These are phyloP conservation scores for Verticillium alfalfae DNA, from an alignment of 2,329 filamentous ascomycete species.

Conservation along the genomic window DNA sequence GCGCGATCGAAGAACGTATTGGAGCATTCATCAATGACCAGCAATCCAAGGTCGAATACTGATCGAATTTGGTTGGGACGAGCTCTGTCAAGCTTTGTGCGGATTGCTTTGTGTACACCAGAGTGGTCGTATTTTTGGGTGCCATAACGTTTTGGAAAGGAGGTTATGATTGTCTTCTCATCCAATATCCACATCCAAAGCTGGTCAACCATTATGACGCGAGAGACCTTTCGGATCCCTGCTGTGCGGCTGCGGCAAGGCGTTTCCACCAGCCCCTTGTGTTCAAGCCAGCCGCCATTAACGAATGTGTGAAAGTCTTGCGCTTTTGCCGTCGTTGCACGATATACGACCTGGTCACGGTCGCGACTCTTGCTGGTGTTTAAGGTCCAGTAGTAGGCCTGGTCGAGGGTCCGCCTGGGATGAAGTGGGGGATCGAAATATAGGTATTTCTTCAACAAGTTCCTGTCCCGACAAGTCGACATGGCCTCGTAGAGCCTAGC, in stretches of 20 bases:
- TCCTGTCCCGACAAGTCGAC: slow-evolving; percentile 24
- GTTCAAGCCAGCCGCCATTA: neutral
- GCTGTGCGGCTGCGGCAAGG: neutral
- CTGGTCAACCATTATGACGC: slow-evolving; percentile 36
- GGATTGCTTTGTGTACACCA: slow-evolving; percentile 32
- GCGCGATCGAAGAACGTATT: slow-evolving; percentile 33
- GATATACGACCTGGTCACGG: slow-evolving; percentile 35
- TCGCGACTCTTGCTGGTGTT: slow-evolving; percentile 32
- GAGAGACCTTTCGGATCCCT: slow-evolving; percentile 8
- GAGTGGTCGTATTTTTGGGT: slow-evolving; percentile 31
- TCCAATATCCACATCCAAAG: slow-evolving; percentile 23
- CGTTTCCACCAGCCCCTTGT: slow-evolving; percentile 5
- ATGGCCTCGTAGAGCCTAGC: slow-evolving; percentile 29
- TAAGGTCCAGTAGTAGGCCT: slow-evolving; percentile 35
- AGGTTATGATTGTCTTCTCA: slow-evolving; percentile 28
- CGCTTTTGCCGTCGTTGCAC: slow-evolving; percentile 8
- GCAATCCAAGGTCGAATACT: slow-evolving; percentile 33
- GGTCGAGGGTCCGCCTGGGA: slow-evolving; percentile 38
- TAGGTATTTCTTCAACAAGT: slow-evolving; percentile 25
- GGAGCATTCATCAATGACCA: slow-evolving; percentile 35
- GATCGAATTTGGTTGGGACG: slow-evolving; percentile 22
- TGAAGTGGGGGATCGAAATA: slow-evolving; percentile 29
- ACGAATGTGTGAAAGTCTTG: slow-evolving; percentile 14
- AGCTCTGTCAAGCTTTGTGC: slow-evolving; percentile 19
- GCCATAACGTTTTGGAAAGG: slow-evolving; percentile 36